Evolutionary conservation across 2,329 filamentous ascomycete species (phyloP), one percentile per base, ranked within the genome.

Genomic region (Colletotrichum neosansevieriae): DNA sequence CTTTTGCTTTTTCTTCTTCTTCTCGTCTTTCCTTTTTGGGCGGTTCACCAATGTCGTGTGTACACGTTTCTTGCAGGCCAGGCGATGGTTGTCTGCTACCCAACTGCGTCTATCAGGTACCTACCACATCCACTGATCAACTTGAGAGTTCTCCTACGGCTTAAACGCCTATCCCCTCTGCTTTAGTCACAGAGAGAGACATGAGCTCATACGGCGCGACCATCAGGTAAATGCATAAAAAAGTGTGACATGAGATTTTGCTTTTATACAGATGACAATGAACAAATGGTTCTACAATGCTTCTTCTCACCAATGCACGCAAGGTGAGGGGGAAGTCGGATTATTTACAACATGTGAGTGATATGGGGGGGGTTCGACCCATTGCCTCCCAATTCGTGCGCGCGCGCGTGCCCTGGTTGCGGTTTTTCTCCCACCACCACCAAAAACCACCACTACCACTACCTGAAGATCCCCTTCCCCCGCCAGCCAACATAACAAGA

Each of bases 201-300:
- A 29, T 7, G 6, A 6, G 2, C 29, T 29, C 29, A 29, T 29
- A 2, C 29, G 9, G 6, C 6, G 9, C 6, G 29, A 29, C 7
- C 29, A 29, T 9, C 29, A 29, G 29, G 2, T 29, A 29, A 3
- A 21, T 21, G 4, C 21, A 21, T 21, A 21, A 21, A 21, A 21
- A 21, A 6, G 6, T 4, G 24, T 29, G 24, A 29, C 24, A 29
- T 29, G 29, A 29, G 29, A 29, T 7, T 29, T 7, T 29, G 6
- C 6, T 29, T 29, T 29, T 9, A 34, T 54, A 65, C 54, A 66
- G 19, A 54, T 58, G 60, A 60, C 66, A 51, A 38, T 66, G 34
- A 36, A 66, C 66, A 66, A 66, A 15, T 38, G 5, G 36, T 69
- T 69, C 66, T 69, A 69, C 66, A 69, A 60, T 66, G 66, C 66